Evolutionary conservation across 352 stramenopile species (phyloP).

Genomic region (Globisporangium viniferum): DNA sequence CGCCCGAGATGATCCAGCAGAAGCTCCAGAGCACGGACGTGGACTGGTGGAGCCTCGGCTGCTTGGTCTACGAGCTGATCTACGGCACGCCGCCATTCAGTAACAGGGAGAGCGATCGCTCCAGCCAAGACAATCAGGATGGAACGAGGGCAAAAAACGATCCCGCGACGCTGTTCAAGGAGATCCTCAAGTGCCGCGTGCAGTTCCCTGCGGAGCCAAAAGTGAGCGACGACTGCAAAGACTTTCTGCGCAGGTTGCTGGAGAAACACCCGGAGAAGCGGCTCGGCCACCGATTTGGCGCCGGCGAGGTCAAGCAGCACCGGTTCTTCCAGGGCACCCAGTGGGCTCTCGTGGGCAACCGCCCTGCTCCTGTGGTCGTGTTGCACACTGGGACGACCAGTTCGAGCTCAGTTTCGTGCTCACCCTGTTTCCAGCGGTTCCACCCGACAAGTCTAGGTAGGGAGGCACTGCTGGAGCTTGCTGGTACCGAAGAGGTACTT

Average conservation of each 20-base stretch:
- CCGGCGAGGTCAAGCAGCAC: constrained; percentile 32
- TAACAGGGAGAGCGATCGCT: neutral
- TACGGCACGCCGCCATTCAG: constrained; percentile 60
- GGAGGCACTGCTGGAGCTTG: neutral
- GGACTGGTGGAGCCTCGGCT: constrained; percentile 81
- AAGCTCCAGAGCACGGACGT: constrained; percentile 32
- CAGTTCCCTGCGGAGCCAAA: constrained; percentile 29
- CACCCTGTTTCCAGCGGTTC: neutral
- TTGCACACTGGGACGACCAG: neutral
- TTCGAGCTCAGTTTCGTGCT: neutral
- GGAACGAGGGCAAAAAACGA: neutral
- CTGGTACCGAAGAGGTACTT: neutral
- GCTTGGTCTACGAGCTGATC: constrained; percentile 74
- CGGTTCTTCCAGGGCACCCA: constrained; percentile 23
- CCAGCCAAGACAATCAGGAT: neutral
- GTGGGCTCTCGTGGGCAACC: constrained; percentile 25
- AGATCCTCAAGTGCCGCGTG: constrained; percentile 44
- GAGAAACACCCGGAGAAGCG: constrained; percentile 17
- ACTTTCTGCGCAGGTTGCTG: constrained; percentile 28
- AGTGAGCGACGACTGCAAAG: constrained; percentile 23
- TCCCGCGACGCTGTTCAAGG: constrained; percentile 45
- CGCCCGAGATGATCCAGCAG: constrained; percentile 39
- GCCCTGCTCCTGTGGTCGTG: neutral
- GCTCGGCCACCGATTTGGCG: constrained; percentile 28
- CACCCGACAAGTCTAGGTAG: neutral